Conservation (phyloP, 1,284 basidiomycete genomes). For the Porodaedalea pini region DNA sequence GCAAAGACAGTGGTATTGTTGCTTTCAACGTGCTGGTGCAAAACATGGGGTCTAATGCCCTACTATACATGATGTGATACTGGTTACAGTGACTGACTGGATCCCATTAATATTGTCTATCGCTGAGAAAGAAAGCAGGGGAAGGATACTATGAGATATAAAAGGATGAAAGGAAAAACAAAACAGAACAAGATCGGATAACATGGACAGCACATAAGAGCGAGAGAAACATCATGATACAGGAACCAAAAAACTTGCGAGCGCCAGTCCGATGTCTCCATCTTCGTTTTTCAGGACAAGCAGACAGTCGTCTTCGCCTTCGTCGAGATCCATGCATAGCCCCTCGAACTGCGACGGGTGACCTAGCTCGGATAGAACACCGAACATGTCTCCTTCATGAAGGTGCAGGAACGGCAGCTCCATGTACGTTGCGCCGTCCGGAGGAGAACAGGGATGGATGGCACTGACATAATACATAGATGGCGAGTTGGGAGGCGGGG, state of each 20-base stretch:
- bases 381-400: slow-evolving; percentile 53
- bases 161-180: neutral
- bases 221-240: neutral
- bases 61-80: neutral
- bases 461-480: slow-evolving; percentile 62
- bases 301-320: slow-evolving; percentile 71
- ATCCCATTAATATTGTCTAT: neutral
- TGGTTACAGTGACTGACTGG: neutral
- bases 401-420: slow-evolving; percentile 71
- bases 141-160: neutral
- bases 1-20: no score
- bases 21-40: no score
- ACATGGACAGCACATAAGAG: neutral
- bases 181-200: neutral
- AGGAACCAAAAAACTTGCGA: slow-evolving; percentile 75
- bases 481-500: slow-evolving; percentile 23
- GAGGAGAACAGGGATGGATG: slow-evolving; percentile 63
- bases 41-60: no score
- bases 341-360: slow-evolving; percentile 68
- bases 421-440: slow-evolving; percentile 59
- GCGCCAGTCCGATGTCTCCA: slow-evolving; percentile 67
- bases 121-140: neutral
- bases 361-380: slow-evolving; percentile 69
- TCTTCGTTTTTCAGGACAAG: slow-evolving; percentile 52
- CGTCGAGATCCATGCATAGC: slow-evolving; percentile 71